Percentiles rank a stretch among this genome's conserved stretches.
phyloP scores from a whole-genome alignment of 495 filamentous ascomycete genomes.

The Halenospora varia region DNA sequence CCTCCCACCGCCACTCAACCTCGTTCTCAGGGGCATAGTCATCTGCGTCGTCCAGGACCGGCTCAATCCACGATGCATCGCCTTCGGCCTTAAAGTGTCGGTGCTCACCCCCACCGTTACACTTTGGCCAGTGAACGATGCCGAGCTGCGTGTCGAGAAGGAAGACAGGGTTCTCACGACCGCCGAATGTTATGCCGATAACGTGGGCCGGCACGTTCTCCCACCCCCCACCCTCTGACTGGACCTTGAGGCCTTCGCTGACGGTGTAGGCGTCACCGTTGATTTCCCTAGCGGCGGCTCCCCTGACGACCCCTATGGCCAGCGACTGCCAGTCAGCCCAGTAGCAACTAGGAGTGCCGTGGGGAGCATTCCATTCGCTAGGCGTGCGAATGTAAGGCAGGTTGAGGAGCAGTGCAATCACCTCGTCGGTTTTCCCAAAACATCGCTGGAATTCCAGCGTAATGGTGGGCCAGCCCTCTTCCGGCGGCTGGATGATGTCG shows the following conservation, averaged over 20 bases:
- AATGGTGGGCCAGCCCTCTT: slow-evolving; percentile 27
- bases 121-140: slow-evolving; percentile 21
- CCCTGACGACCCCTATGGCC: no score
- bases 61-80: no score
- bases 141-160: slow-evolving; percentile 23
- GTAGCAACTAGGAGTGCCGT: slow-evolving; percentile 4
- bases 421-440: slow-evolving; percentile 23
- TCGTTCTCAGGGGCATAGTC: no score
- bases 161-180: slow-evolving; percentile 3
- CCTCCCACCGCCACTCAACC: no score
- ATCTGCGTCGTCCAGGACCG: no score
- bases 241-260: neutral
- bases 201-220: neutral
- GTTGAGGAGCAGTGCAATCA: neutral
- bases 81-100: no score
- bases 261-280: neutral
- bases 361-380: neutral
- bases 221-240: neutral
- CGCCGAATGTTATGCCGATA: neutral
- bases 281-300: neutral
- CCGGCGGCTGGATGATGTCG: slow-evolving; percentile 17
- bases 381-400: neutral
- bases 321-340: slow-evolving; percentile 22
- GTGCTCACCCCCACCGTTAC: neutral
- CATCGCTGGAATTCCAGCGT: slow-evolving; percentile 6